Evolutionary conservation across 176 grass and related monocot genomes (phyloP), one percentile per base, ranked within the genome.

Genomic region (Pharus latifolius): DNA sequence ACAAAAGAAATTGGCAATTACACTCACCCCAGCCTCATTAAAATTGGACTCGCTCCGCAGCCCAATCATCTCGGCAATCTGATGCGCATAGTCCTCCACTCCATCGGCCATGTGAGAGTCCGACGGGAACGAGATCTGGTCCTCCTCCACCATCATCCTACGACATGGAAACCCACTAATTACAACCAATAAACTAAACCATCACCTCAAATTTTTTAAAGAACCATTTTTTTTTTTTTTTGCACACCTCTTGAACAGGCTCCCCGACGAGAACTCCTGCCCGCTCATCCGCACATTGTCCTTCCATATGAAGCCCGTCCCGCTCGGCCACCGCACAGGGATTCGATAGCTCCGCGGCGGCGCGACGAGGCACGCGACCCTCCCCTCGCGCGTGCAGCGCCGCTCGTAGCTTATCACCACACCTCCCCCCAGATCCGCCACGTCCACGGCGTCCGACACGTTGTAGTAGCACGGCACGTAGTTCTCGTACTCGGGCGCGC

Each of bases 141-240:
- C 95, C 88, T 99, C 95, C 59, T 99, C 95, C 29, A 99, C 90
- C 95, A 99, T 99, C 95, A 99, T 99, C 82, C 95, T 99, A 63
- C 41, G 66, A 76, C 70, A 87, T 24, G 8, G 49, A 30, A 38
- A 73, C 42, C 48, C 31, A 65, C 37, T 23, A 28, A 73, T 79
- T 43, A 77, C 29, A 84, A 40, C 45, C 63, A 28, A 23, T 16
- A 48, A 32, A 56, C 34, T 56, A 76, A 71, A 65, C 3, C 11
- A 54, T n/a, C 19, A 49, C 3, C 38, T 76, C 18, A 34, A 12
- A 57, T 45, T 77, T 65, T 41, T 45, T 54, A 9, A 6, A 63
- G 33, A 35, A 25, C 9, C 37, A 54, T 31, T 60, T 29, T 11
- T 54, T 51, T 31, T 60, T 29, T 11, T 54, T 51, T 50, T 40